A percentile compares a stretch with the other conserved stretches of the same genome.
Evolutionary conservation across 139 green algal species (phyloP).

Genomic region (Chlorella sorokiniana): DNA sequence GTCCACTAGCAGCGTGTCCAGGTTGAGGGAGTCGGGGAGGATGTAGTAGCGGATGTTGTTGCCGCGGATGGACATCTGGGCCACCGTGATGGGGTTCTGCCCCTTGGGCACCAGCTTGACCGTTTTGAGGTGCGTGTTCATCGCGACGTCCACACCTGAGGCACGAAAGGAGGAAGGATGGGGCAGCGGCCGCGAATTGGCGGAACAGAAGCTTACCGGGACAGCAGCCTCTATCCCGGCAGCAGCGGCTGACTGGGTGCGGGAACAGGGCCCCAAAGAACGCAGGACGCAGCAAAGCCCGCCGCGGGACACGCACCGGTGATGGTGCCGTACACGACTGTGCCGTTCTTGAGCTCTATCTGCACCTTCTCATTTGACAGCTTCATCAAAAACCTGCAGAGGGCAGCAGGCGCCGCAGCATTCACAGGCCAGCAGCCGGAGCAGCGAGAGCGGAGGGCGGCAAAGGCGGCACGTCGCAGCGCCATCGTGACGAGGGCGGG

Average conservation of each 20-base stretch:
- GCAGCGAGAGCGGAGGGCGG: neutral
- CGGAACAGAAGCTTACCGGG: too few species aligned
- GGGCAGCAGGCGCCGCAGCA: neutral
- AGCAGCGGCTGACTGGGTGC: too few species aligned
- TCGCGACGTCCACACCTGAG: conserved; percentile 98
- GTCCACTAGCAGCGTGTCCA: conserved; percentile 98
- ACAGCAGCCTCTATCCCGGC: too few species aligned
- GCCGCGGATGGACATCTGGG: conserved; percentile 75
- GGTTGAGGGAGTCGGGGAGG: conserved; percentile 96
- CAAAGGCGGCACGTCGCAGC: neutral
- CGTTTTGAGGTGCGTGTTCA: conserved; percentile 99
- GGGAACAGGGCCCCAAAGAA: too few species aligned
- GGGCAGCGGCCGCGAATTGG: neutral
- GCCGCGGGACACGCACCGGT: conserved; percentile 67
- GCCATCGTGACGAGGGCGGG: too few species aligned
- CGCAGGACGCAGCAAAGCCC: neutral
- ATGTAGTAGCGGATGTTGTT: conserved; percentile 94
- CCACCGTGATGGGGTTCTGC: conserved; percentile 84
- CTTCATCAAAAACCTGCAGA: conserved; percentile 98
- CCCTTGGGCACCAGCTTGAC: conserved; percentile 97
- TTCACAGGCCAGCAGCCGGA: too few species aligned
- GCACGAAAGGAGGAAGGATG: neutral
- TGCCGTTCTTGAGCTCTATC: conserved; percentile 99
- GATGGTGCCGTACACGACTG: conserved; percentile 93
- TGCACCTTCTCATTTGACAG: conserved; percentile 97